phyloP scores from a whole-genome alignment of 2,329 filamentous ascomycete genomes.

The Penicillium sp. region DNA sequence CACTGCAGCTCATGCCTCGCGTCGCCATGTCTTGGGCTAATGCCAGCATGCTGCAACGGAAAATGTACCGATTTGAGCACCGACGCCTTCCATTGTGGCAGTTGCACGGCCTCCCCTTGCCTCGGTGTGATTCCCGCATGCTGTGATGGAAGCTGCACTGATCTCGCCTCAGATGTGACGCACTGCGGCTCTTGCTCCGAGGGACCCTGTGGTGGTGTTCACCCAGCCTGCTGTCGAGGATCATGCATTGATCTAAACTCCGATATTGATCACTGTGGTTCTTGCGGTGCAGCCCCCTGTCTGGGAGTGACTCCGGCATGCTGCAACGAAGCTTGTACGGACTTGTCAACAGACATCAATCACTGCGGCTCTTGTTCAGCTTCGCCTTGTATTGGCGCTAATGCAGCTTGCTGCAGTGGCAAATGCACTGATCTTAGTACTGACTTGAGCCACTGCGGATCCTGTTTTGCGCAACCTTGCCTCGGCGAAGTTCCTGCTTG shows the following conservation, averaged over 20 bases:
- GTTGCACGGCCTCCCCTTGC: constrained; percentile 9
- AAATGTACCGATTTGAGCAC: constrained; percentile 10
- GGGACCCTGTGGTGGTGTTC: neutral
- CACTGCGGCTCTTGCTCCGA: constrained; percentile 7
- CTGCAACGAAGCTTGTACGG: constrained; percentile 9
- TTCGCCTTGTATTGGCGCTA: neutral
- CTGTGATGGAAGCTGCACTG: constrained; percentile 9
- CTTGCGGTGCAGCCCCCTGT: constrained; percentile 3
- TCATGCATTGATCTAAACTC: constrained; percentile 2
- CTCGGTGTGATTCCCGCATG: constrained; percentile 10
- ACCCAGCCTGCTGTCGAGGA: constrained; percentile 5
- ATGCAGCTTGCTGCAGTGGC: constrained; percentile 9
- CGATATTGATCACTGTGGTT: neutral
- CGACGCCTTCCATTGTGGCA: constrained; percentile 10
- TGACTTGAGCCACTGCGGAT: constrained; percentile 17
- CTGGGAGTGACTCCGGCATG: constrained; percentile 5
- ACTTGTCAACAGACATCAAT: constrained; percentile 6
- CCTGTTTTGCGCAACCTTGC: constrained; percentile 13
- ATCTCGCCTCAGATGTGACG: neutral
- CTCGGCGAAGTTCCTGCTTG: constrained; percentile 10
- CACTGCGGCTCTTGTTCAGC: constrained; percentile 13
- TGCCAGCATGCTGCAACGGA: constrained; percentile 11
- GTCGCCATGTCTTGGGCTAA: constrained; percentile 11
- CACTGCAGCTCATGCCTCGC: constrained; percentile 17
- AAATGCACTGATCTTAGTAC: constrained; percentile 15